Evolutionary conservation across 2,329 filamentous ascomycete genomes (phyloP).

Genomic region (Periconia sp.): DNA sequence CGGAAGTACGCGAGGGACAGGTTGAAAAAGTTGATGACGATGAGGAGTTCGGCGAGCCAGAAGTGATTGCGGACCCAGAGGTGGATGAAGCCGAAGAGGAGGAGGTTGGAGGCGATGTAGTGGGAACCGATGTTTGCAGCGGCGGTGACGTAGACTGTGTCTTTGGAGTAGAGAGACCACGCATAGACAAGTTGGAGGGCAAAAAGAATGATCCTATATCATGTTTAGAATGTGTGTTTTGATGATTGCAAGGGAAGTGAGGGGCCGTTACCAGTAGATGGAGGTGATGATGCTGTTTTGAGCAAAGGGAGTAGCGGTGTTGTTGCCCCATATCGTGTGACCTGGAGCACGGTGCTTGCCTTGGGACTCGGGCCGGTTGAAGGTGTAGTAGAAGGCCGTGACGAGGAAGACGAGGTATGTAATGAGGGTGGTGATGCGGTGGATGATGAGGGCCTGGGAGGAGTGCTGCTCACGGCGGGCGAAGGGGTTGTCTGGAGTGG

Average conservation of each 20-base stretch:
- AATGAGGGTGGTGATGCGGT: slow-evolving; percentile 73
- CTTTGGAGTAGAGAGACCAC: slow-evolving; percentile 71
- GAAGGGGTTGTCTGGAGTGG: slow-evolving; percentile 9
- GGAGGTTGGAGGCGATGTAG: slow-evolving; percentile 83
- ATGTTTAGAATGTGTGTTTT: not conserved
- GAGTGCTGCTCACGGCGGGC: slow-evolving; percentile 31
- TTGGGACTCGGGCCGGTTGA: slow-evolving; percentile 62
- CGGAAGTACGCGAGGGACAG: slow-evolving; percentile 78
- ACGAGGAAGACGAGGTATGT: slow-evolving; percentile 75
- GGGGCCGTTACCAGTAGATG: slow-evolving; percentile 71
- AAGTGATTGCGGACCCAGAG: slow-evolving; percentile 79
- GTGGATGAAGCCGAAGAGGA: slow-evolving; percentile 80
- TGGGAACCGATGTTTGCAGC: slow-evolving; percentile 79
- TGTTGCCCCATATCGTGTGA: slow-evolving; percentile 74
- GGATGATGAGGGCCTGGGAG: slow-evolving; percentile 63
- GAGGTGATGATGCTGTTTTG: slow-evolving; percentile 65
- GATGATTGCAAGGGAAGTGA: not conserved
- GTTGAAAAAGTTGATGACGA: slow-evolving; percentile 82
- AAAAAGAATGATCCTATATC: slow-evolving; percentile 67
- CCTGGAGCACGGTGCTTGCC: slow-evolving; percentile 49
- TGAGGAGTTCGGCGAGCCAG: slow-evolving; percentile 72
- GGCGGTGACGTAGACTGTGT: slow-evolving; percentile 63
- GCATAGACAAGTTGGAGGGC: slow-evolving; percentile 76
- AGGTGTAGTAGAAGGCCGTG: slow-evolving; percentile 73
- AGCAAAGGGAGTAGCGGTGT: slow-evolving; percentile 72